A percentile compares a stretch with the other conserved stretches of the same genome.
phyloP scores from a whole-genome alignment of 345 rosid genomes.

The Aquilaria sinensis region DNA sequence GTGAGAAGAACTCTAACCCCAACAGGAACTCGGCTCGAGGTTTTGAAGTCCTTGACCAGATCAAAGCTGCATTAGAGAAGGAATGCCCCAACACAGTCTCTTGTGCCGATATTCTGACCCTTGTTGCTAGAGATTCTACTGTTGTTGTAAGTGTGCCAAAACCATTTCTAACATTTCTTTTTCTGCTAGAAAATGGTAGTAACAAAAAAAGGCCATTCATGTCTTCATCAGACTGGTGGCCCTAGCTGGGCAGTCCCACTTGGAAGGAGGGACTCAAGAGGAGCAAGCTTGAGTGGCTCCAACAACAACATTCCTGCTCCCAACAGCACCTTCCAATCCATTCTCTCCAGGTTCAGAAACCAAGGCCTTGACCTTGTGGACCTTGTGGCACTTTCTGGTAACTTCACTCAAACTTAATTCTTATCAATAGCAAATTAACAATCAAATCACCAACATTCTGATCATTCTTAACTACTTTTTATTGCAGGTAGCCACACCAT shows the following conservation, averaged over 20 bases:
- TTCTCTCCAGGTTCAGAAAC: conserved; percentile 54
- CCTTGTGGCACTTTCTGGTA: conserved; percentile 87
- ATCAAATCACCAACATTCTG: not conserved
- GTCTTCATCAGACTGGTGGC: conserved; percentile 58
- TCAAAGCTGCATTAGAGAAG: conserved; percentile 71
- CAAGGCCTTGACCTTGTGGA: conserved; percentile 68
- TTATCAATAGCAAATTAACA: not conserved
- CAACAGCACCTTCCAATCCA: conserved; percentile 60
- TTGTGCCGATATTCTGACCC: conserved; percentile 72
- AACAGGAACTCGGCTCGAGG: conserved; percentile 78
- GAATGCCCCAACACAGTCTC: conserved; percentile 77
- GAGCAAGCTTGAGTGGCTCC: conserved; percentile 72
- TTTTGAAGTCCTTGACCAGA: conserved; percentile 72
- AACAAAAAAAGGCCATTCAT: not conserved
- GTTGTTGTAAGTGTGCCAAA: conserved; percentile 46
- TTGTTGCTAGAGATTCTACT: conserved; percentile 92
- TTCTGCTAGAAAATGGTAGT: not conserved
- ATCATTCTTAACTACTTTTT: not conserved
- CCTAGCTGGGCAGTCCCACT: conserved; percentile 82
- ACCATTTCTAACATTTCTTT: not conserved
- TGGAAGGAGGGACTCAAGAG: conserved; percentile 74
- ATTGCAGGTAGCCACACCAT: conserved; percentile 88
- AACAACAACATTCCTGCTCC: conserved; percentile 72
- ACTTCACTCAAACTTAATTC: not conserved
- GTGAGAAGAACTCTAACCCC: conserved; percentile 74